Percentiles rank a stretch among this genome's conserved stretches.
Conservation (phyloP, 2,329 filamentous ascomycete species). For the Neofusicoccum laricinum region DNA sequence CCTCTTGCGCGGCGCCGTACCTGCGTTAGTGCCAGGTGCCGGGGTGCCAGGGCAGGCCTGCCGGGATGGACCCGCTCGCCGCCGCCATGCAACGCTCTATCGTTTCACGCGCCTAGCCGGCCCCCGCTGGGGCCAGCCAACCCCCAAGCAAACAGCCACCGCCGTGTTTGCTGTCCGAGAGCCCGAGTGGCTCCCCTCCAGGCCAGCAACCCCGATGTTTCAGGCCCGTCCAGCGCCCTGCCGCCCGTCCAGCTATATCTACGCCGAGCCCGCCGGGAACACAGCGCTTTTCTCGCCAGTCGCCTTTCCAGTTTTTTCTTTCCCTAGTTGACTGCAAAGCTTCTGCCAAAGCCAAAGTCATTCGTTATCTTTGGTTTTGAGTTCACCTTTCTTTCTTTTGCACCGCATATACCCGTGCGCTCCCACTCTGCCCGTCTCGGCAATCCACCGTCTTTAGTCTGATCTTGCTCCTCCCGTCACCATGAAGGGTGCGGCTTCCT, state of each 20-base stretch:
- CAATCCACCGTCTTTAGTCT: constrained; percentile 17
- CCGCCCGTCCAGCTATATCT: constrained; percentile 1
- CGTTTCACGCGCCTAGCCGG: constrained; percentile 13
- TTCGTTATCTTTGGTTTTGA: constrained; percentile 36
- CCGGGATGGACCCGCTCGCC: background rate
- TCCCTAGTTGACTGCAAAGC: constrained; percentile 10
- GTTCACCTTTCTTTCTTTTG: constrained; percentile 24
- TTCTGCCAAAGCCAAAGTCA: constrained; percentile 30
- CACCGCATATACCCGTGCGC: constrained; percentile 10
- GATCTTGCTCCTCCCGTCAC: constrained; percentile 26
- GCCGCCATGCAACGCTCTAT: constrained; percentile 1
- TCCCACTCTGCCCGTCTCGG: constrained; percentile 25
- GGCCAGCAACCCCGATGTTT: background rate
- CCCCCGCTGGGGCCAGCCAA: background rate
- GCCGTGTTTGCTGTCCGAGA: constrained; percentile 1
- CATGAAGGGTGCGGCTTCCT: constrained; percentile 42
- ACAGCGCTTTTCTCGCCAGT: background rate
- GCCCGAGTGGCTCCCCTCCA: background rate
- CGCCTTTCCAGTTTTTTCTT: background rate
- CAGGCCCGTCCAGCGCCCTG: background rate
- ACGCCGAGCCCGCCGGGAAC: background rate
- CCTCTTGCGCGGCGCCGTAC: background rate
- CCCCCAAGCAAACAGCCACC: background rate
- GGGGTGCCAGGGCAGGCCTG: background rate
- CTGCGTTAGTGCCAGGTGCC: constrained; percentile 8